Conservation (phyloP, 2,329 filamentous ascomycete genomes). For the Shiraia sp. region DNA sequence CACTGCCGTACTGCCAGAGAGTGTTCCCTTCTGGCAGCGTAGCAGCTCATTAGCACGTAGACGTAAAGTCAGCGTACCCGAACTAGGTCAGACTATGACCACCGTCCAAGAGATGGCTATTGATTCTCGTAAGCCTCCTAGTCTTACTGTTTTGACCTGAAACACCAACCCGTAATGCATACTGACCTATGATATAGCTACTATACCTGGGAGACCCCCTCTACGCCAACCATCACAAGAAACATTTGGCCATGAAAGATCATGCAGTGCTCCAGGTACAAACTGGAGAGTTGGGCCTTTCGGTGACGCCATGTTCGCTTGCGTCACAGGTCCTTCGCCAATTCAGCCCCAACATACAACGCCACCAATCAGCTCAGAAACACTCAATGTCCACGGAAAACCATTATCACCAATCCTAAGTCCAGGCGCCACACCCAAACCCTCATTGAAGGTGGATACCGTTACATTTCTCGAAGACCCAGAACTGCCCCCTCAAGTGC, state of each 20-base stretch:
- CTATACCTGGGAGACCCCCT: slow-evolving; percentile 47
- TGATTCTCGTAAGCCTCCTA: slow-evolving; percentile 44
- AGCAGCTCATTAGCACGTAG: slow-evolving; percentile 44
- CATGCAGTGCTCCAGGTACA: slow-evolving; percentile 44
- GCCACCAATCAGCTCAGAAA: slow-evolving; percentile 17
- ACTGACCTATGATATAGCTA: slow-evolving; percentile 25
- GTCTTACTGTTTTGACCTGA: background rate
- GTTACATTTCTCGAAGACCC: slow-evolving; percentile 17
- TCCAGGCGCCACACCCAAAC: slow-evolving; percentile 33
- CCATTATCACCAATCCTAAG: slow-evolving; percentile 39
- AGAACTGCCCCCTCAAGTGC: slow-evolving; percentile 40
- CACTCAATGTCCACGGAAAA: slow-evolving; percentile 12
- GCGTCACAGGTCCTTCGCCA: slow-evolving; percentile 42
- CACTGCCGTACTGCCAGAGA: slow-evolving; percentile 39
- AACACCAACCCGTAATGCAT: background rate
- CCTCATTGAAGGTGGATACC: slow-evolving; percentile 40
- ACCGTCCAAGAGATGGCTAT: slow-evolving; percentile 44
- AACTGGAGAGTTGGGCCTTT: slow-evolving; percentile 46
- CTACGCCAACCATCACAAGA: slow-evolving; percentile 42
- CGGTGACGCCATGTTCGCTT: slow-evolving; percentile 46
- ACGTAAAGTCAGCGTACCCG: slow-evolving; percentile 48
- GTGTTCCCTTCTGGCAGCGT: slow-evolving; percentile 40
- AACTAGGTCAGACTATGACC: slow-evolving; percentile 44
- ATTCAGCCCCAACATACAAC: slow-evolving; percentile 20
- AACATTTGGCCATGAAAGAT: slow-evolving; percentile 43